Evolutionary conservation across 495 filamentous ascomycete genomes (phyloP).

Genomic region (Mytilinidion resinicola): DNA sequence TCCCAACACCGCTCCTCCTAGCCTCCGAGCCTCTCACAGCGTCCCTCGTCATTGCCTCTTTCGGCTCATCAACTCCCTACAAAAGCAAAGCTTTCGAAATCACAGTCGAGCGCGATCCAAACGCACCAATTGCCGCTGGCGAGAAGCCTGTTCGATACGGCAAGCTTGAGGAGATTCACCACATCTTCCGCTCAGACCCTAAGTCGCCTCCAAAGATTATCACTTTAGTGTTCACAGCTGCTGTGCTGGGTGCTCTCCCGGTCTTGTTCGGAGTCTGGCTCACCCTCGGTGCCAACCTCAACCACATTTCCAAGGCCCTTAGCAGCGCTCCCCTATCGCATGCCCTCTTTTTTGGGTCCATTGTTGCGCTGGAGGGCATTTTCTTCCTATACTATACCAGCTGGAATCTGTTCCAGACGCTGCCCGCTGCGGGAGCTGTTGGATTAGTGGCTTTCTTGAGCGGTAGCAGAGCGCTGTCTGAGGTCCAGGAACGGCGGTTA

Average conservation of each 20-base stretch:
- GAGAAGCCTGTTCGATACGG: conserved; percentile 71
- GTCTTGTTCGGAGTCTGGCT: conserved; percentile 69
- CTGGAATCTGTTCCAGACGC: conserved; percentile 88
- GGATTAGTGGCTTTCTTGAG: conserved; percentile 72
- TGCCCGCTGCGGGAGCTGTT: conserved; percentile 64
- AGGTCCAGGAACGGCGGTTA: conserved; percentile 82
- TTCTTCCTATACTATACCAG: conserved; percentile 92
- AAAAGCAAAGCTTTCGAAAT: conserved; percentile 62
- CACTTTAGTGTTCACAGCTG: conserved; percentile 66
- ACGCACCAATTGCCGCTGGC: conserved; percentile 50
- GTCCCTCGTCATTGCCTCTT: conserved; percentile 76
- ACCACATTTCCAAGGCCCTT: conserved; percentile 69
- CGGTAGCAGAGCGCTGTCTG: conserved; percentile 83
- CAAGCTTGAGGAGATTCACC: conserved; percentile 76
- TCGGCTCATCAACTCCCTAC: conserved; percentile 65
- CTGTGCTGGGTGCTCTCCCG: conserved; percentile 65
- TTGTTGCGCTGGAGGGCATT: conserved; percentile 78
- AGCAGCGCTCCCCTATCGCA: conserved; percentile 69
- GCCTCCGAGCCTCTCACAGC: conserved; percentile 62
- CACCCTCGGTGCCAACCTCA: conserved; percentile 75
- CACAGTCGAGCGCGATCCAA: conserved; percentile 54
- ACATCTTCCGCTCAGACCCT: conserved; percentile 78
- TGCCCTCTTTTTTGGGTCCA: conserved; percentile 71
- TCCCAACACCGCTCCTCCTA: conserved; percentile 74
- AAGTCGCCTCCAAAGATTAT: conserved; percentile 77